Conservation (phyloP, 2,329 filamentous ascomycete genomes). For the Hymenoscyphus repandus region DNA sequence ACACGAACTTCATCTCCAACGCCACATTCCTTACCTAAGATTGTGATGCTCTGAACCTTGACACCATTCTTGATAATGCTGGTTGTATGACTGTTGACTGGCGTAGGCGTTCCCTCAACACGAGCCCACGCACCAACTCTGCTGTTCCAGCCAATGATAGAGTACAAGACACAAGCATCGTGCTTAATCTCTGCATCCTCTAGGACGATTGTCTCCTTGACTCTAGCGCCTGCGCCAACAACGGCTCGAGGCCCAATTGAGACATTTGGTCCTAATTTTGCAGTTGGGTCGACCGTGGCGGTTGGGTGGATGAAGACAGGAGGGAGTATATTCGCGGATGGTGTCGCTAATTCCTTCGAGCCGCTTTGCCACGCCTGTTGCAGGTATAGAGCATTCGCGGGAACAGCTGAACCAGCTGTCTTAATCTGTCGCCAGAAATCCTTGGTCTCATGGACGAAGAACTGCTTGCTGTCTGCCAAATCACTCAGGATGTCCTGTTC, state of each 20-base stretch:
- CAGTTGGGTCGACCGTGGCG: conserved; percentile 84
- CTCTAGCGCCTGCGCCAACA: conserved; percentile 79
- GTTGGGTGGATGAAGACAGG: conserved; percentile 95
- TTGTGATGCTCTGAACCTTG: conserved; percentile 98
- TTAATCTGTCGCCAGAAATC: conserved; percentile 99
- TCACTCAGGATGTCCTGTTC: conserved; percentile 97
- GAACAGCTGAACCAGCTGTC: conserved; percentile 93
- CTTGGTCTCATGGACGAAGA: conserved; percentile 97
- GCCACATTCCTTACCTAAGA: conserved; percentile 90
- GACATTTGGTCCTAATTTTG: conserved; percentile 95
- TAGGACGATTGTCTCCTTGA: conserved; percentile 94
- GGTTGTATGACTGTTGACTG: conserved; percentile 81
- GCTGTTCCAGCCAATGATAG: conserved; percentile 95
- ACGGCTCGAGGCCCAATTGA: conserved; percentile 86
- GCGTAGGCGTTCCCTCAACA: conserved; percentile 90
- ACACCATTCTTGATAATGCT: conserved; percentile 96
- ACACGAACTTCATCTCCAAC: conserved; percentile 93
- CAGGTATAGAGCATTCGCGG: conserved; percentile 93
- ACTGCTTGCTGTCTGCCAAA: conserved; percentile 93
- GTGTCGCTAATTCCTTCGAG: conserved; percentile 74
- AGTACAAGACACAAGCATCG: conserved; percentile 90
- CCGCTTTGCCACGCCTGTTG: conserved; percentile 85
- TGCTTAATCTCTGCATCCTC: conserved; percentile 96
- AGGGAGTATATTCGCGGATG: conserved; percentile 81
- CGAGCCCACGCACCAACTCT: conserved; percentile 96